Evolutionary conservation across 192 early-diverging fungal genomes (phyloP).

Genomic region (Coemansia sp.): DNA sequence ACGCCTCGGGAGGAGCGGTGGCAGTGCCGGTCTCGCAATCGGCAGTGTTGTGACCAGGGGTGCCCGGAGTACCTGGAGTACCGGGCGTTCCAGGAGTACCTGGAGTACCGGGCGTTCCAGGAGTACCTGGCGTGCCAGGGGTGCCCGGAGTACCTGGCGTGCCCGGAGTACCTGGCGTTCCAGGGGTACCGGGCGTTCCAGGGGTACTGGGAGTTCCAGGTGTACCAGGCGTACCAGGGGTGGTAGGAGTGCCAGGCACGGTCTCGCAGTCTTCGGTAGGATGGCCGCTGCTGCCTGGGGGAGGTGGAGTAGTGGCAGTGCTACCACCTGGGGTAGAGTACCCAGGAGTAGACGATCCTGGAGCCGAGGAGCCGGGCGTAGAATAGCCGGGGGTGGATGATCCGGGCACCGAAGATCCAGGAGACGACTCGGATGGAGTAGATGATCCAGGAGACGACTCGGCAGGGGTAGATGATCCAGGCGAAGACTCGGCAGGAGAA

Average conservation of each 20-base stretch:
- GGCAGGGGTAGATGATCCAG: slow-evolving; percentile 13
- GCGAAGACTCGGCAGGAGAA: slow-evolving; percentile 9
- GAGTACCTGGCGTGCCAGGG: neutral
- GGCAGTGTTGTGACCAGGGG: slow-evolving; percentile 1
- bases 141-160: neutral
- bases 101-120: neutral
- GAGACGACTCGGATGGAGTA: no score
- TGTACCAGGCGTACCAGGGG: neutral
- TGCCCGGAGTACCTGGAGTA: neutral
- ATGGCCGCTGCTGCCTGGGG: slow-evolving; percentile 8
- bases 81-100: neutral
- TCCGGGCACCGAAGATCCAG: slow-evolving; percentile 12
- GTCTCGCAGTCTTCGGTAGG: slow-evolving; percentile 7
- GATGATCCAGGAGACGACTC: slow-evolving; percentile 10
- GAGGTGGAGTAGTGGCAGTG: slow-evolving; percentile 2
- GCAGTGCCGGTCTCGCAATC: slow-evolving; percentile 3
- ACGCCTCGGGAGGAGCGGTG: neutral
- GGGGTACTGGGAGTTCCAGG: neutral
- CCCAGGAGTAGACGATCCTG: slow-evolving; percentile 7
- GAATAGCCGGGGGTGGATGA: neutral
- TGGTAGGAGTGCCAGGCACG: slow-evolving; percentile 9
- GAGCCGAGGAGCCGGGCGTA: slow-evolving; percentile 5
- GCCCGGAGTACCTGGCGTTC: neutral
- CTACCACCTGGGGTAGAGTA: slow-evolving; percentile 12
- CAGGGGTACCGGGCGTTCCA: neutral